A percentile compares a stretch with the other conserved stretches of the same genome.
Evolutionary conservation across 306 rosid genomes (phyloP).

Genomic region (Oemleria cerasiformis): DNA sequence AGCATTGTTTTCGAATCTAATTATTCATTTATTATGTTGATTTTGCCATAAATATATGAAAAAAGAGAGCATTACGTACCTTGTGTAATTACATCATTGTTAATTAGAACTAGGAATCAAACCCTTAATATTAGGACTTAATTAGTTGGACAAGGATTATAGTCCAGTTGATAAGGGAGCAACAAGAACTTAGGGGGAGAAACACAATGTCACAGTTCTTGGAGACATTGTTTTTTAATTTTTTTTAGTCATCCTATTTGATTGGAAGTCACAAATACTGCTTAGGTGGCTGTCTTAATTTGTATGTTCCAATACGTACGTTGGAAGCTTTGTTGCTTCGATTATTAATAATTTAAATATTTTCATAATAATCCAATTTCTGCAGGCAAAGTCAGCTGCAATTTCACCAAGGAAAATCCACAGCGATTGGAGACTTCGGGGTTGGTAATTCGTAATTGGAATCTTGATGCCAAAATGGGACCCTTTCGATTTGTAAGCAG

Average conservation of each 20-base stretch:
- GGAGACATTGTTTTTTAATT: conserved; percentile 8
- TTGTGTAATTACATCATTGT: no score
- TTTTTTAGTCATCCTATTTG: neutral
- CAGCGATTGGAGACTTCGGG: fast-evolving
- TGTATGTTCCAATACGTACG: neutral
- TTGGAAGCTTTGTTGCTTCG: neutral
- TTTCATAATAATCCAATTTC: neutral
- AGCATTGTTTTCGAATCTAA: no score
- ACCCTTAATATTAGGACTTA: no score
- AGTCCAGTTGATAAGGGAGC: neutral
- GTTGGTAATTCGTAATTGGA: neutral
- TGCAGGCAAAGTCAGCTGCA: neutral
- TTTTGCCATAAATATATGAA: no score
- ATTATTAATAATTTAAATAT: neutral
- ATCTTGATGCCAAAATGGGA: conserved; percentile 13
- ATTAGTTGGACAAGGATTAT: neutral
- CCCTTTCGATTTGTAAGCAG: conserved; percentile 14
- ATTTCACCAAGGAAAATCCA: neutral
- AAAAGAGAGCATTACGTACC: no score
- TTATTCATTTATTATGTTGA: no score
- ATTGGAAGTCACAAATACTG: conserved; percentile 7
- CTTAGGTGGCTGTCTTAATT: neutral
- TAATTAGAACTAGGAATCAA: no score
- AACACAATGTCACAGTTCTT: conserved; percentile 4
- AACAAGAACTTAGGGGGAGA: neutral